Conservation (phyloP, 192 early-diverging fungal genomes). For the Coemansia sp. region DNA sequence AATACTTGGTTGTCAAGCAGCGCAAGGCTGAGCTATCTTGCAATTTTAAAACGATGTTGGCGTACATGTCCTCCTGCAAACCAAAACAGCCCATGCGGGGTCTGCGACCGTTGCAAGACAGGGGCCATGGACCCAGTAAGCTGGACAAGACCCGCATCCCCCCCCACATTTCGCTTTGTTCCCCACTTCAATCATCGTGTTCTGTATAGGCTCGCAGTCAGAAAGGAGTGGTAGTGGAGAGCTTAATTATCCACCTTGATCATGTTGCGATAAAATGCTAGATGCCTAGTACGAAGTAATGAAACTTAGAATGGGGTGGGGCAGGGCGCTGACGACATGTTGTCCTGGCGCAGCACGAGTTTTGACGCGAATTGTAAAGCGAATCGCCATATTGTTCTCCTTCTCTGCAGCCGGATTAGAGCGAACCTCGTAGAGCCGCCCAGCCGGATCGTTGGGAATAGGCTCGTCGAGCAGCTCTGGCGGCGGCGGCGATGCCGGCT, state of each 20-base stretch:
- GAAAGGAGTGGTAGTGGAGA: no score
- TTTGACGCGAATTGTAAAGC: constrained; percentile 49
- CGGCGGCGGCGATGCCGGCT: constrained; percentile 27
- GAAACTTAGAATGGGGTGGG: constrained; percentile 48
- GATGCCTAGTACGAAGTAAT: constrained; percentile 38
- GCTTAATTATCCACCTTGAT: no score
- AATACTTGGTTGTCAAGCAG: not conserved
- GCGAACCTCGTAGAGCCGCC: constrained; percentile 46
- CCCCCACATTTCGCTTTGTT: not conserved
- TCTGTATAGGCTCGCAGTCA: no score
- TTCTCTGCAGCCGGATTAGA: constrained; percentile 36
- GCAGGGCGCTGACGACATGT: constrained; percentile 34
- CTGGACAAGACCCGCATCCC: not conserved
- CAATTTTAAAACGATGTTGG: not conserved
- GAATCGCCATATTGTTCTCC: constrained; percentile 36
- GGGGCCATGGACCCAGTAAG: not conserved
- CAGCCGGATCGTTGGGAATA: constrained; percentile 46
- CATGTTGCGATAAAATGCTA: not conserved
- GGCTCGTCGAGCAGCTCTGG: constrained; percentile 51
- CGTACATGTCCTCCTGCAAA: not conserved
- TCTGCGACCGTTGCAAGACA: not conserved
- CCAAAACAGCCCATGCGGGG: not conserved
- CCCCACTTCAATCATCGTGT: not conserved
- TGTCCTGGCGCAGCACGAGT: constrained; percentile 18
- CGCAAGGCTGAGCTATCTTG: not conserved